A percentile compares a stretch with the other conserved stretches of the same genome.
These are phyloP conservation scores for Brassica napus DNA, from an alignment of 345 rosid species.

Conservation along the genomic window Da-Ae NC_063444.1:12740001-12740500, in stretches of 20 bases:
- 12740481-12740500: not conserved
- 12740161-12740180: conserved; percentile 96
- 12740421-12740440: not conserved
- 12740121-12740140: not conserved
- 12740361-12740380: conserved; percentile 94
- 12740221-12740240: conserved; percentile 84
- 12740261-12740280: conserved; percentile 97
- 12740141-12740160: conserved; percentile 49
- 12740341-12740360: conserved; percentile 95
- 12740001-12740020: conserved; percentile 94
- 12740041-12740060: conserved; percentile 99
- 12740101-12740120: not conserved
- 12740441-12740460: not conserved
- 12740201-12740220: conserved; percentile 65
- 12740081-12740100: too few species aligned
- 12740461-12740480: not conserved
- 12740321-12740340: conserved; percentile 96
- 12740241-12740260: conserved; percentile 90
- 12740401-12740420: conserved; percentile 82
- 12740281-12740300: conserved; percentile 85
- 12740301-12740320: conserved; percentile 94
- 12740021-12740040: conserved; percentile 83
- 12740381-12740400: conserved; percentile 99
- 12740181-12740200: conserved; percentile 77
- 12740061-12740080: conserved; percentile 58